Percentiles rank a stretch among this genome's conserved stretches.
Evolutionary conservation across 1,139 yeast genomes (phyloP).

Genomic region (Geotrichum bryndzae): DNA sequence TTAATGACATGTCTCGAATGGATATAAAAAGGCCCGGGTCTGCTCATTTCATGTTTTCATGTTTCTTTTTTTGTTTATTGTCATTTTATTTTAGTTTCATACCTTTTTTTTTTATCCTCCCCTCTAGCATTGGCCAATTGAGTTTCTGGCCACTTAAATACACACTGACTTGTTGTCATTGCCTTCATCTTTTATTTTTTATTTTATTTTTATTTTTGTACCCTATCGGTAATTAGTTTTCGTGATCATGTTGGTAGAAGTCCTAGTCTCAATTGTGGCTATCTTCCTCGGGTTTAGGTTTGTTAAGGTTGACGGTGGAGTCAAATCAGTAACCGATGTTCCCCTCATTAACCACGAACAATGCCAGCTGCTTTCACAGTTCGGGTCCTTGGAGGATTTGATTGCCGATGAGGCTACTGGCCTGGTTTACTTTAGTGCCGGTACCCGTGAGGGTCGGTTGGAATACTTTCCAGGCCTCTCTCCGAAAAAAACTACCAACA

Average conservation of each 20-base stretch:
- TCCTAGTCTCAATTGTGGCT: not conserved
- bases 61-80: not conserved
- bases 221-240: not conserved
- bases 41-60: too few species aligned
- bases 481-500: not conserved
- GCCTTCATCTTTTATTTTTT: not conserved
- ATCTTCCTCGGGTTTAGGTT: not conserved
- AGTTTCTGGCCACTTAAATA: not conserved
- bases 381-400: slow-evolving; percentile 14
- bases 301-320: not conserved
- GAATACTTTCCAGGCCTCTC: slow-evolving; percentile 3
- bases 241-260: not conserved
- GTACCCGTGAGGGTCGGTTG: not conserved
- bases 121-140: not conserved
- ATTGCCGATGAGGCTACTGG: slow-evolving; percentile 8
- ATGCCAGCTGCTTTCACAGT: not conserved
- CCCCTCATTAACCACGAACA: not conserved
- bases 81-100: not conserved
- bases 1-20: too few species aligned
- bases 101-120: not conserved
- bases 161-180: not conserved
- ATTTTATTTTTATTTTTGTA: not conserved
- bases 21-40: not conserved
- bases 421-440: slow-evolving; percentile 7
- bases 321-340: not conserved